phyloP scores from a whole-genome alignment of 768 basidiomycete genomes.

The Austroboletus festivus region DNA sequence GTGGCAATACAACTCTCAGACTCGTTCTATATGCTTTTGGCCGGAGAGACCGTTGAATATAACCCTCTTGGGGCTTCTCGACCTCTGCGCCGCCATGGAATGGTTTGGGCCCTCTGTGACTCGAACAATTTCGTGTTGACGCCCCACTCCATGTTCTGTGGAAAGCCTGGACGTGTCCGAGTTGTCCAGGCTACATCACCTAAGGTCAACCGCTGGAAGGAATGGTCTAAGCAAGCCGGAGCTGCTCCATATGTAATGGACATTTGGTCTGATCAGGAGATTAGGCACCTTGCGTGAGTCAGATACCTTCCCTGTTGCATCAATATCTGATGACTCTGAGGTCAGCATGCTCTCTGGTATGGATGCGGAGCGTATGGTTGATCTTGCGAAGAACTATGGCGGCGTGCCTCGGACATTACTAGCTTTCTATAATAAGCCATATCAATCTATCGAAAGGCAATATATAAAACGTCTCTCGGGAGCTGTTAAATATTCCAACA shows the following conservation, averaged over 20 bases:
- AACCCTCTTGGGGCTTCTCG: rapidly evolving
- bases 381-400: not conserved
- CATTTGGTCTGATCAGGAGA: no score
- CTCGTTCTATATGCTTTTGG: no score
- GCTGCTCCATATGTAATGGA: no score
- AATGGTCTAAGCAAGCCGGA: no score
- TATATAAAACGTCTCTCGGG: not conserved
- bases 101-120: slow-evolving; percentile 1
- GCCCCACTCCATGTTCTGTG: not conserved
- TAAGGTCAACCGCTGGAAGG: no score
- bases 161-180: not conserved
- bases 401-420: not conserved
- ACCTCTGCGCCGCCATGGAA: not conserved
- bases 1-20: not conserved
- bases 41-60: no score
- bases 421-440: not conserved
- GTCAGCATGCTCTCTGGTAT: not conserved
- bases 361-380: not conserved
- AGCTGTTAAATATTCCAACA: not conserved
- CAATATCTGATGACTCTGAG: not conserved
- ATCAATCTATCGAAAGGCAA: not conserved
- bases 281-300: no score
- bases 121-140: not conserved
- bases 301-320: no score
- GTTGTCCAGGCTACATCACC: no score